These are phyloP conservation scores for Gossypium gossypioides DNA, from an alignment of 441 rosid species.

Conservation along the genomic window DNA sequence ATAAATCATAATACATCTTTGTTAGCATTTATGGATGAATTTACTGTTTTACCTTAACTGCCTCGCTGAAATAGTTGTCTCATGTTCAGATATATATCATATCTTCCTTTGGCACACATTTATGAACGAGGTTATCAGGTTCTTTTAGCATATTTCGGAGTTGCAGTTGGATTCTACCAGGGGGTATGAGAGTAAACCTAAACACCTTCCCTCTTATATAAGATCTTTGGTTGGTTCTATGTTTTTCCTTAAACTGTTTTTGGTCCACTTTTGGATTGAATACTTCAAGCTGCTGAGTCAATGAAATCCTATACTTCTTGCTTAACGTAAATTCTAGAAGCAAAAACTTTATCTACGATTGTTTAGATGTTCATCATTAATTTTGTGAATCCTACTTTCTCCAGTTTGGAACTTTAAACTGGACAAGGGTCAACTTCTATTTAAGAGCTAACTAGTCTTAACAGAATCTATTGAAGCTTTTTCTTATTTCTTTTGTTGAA, in stretches of 20 bases:
- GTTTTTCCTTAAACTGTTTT: background rate
- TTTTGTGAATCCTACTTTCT: too few relatives aligned
- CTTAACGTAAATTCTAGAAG: too few relatives aligned
- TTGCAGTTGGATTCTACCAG: constrained; percentile 92
- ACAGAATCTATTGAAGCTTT: background rate
- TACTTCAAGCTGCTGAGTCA: too few relatives aligned
- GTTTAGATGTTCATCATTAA: too few relatives aligned
- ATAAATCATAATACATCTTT: background rate
- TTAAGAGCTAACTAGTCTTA: background rate
- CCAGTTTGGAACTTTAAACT: background rate
- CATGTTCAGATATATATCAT: constrained; percentile 72
- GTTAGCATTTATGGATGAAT: constrained; percentile 11
- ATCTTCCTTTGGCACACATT: constrained; percentile 96
- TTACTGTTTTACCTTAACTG: constrained; percentile 4
- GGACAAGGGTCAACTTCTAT: background rate
- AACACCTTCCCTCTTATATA: background rate
- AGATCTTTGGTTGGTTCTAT: background rate
- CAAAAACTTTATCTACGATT: too few relatives aligned
- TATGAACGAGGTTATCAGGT: constrained; percentile 84
- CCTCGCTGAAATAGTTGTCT: constrained; percentile 17
- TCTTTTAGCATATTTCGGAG: constrained; percentile 49
- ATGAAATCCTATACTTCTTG: too few relatives aligned
- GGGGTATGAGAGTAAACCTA: constrained; percentile 53
- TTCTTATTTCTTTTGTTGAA: background rate
- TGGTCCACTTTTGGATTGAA: background rate